Percentiles rank a stretch among this genome's conserved stretches.
Evolutionary conservation across 2,329 filamentous ascomycete species (phyloP).

Genomic region (Phialocephala subalpina): DNA sequence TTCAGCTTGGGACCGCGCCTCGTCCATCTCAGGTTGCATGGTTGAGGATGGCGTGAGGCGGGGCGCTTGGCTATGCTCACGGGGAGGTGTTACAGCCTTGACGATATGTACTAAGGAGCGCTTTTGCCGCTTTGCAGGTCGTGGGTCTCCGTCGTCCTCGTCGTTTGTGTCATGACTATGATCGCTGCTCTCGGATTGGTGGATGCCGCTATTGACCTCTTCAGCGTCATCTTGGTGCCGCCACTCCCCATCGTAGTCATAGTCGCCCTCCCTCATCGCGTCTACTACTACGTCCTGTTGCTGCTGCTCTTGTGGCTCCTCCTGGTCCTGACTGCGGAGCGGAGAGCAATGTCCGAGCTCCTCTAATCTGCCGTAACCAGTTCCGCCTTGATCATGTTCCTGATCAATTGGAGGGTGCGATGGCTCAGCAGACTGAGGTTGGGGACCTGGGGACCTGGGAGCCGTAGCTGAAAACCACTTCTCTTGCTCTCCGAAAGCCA

Average conservation of each 20-base stretch:
- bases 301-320: neutral
- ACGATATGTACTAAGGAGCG: neutral
- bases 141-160: neutral
- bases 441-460: slow-evolving; percentile 15
- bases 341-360: neutral
- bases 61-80: no score
- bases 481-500: slow-evolving; percentile 20
- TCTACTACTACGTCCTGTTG: no score
- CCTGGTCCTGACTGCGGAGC: neutral
- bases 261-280: no score
- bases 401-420: slow-evolving; percentile 21
- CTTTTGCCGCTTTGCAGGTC: neutral
- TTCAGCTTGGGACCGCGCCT: neutral
- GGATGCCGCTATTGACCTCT: neutral
- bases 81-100: neutral
- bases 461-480: slow-evolving; percentile 15
- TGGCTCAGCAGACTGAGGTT: neutral
- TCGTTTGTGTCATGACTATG: neutral
- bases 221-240: neutral
- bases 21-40: no score
- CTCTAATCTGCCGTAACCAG: neutral
- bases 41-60: no score
- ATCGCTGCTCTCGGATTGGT: neutral
- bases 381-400: slow-evolving; percentile 18
- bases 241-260: neutral